phyloP scores from a whole-genome alignment of 768 basidiomycete genomes.

The Phlebiopsis flavidoalba region DNA sequence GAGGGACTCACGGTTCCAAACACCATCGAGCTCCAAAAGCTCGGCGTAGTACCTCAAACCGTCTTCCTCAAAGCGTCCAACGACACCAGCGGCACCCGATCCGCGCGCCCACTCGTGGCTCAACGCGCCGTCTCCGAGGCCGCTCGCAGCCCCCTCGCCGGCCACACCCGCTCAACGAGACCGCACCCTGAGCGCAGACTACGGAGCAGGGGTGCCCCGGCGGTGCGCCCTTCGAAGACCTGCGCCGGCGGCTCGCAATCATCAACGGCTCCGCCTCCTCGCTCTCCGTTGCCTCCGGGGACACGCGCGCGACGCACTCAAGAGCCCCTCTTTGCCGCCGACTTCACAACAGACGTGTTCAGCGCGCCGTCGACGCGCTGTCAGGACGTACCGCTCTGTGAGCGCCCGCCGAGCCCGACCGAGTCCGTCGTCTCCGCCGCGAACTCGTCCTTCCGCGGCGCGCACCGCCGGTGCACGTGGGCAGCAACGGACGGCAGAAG shows the following conservation, averaged over 20 bases:
- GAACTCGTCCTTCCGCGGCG: constrained; percentile 49
- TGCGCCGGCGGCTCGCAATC: constrained; percentile 67
- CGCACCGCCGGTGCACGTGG: constrained; percentile 56
- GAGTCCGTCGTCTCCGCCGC: constrained; percentile 75
- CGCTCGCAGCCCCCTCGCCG: constrained; percentile 35
- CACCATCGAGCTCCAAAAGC: constrained; percentile 77
- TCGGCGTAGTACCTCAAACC: constrained; percentile 87
- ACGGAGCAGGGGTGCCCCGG: constrained; percentile 30
- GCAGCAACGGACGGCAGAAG: constrained; percentile 73
- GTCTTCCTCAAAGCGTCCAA: constrained; percentile 68
- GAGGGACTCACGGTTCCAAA: constrained; percentile 60
- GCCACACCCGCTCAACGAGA: constrained; percentile 48
- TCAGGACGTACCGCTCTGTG: constrained; percentile 34
- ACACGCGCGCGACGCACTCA: constrained; percentile 39
- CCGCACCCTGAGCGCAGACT: constrained; percentile 45
- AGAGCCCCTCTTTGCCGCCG: constrained; percentile 37
- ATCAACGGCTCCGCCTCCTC: constrained; percentile 73
- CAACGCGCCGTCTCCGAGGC: constrained; percentile 19
- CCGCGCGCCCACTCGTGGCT: constrained; percentile 31
- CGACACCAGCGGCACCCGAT: constrained; percentile 28
- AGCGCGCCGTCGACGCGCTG: constrained; percentile 14
- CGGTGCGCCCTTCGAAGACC: constrained; percentile 70
- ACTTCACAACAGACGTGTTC: constrained; percentile 14
- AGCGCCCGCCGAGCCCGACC: constrained; percentile 69
- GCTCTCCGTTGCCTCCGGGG: constrained; percentile 38